Evolutionary conservation across 2,329 filamentous ascomycete species (phyloP).

Genomic region (Cadophora gregata): DNA sequence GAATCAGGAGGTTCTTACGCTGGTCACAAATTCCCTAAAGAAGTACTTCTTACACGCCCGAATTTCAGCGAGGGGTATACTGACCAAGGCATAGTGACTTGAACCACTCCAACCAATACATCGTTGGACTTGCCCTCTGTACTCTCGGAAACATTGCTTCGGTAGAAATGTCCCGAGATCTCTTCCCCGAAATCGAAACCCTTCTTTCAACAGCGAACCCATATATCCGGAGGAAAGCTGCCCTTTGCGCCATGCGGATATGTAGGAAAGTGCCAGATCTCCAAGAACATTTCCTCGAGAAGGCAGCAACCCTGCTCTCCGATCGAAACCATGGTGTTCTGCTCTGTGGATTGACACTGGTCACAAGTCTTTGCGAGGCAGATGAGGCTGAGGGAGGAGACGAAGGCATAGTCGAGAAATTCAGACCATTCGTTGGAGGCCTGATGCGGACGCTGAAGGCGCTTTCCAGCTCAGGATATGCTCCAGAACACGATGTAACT

Average conservation of each 20-base stretch:
- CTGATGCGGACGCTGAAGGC: slow-evolving; percentile 91
- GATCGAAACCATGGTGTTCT: slow-evolving; percentile 97
- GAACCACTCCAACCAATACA: slow-evolving; percentile 97
- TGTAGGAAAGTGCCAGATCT: slow-evolving; percentile 97
- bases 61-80: background rate
- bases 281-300: slow-evolving; percentile 96
- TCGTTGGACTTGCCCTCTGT: slow-evolving; percentile 94
- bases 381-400: slow-evolving; percentile 93
- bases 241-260: slow-evolving; percentile 98
- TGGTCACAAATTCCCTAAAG: slow-evolving; percentile 97
- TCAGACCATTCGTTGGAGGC: slow-evolving; percentile 82
- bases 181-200: slow-evolving; percentile 94
- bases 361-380: slow-evolving; percentile 90
- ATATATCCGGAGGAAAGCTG: slow-evolving; percentile 97
- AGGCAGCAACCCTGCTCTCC: slow-evolving; percentile 83
- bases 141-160: slow-evolving; percentile 98
- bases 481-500: slow-evolving; percentile 96
- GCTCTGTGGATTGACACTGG: slow-evolving; percentile 88
- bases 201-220: slow-evolving; percentile 92
- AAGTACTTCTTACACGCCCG: slow-evolving; percentile 66
- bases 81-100: slow-evolving; percentile 70
- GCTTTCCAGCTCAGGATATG: slow-evolving; percentile 92
- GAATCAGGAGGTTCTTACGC: slow-evolving; percentile 95
- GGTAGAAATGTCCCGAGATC: slow-evolving; percentile 95
- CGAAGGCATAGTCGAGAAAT: slow-evolving; percentile 87